These are phyloP conservation scores for Penicillium egyptiacum DNA, from an alignment of 495 filamentous ascomycete genomes.

Conservation along the genomic window DNA sequence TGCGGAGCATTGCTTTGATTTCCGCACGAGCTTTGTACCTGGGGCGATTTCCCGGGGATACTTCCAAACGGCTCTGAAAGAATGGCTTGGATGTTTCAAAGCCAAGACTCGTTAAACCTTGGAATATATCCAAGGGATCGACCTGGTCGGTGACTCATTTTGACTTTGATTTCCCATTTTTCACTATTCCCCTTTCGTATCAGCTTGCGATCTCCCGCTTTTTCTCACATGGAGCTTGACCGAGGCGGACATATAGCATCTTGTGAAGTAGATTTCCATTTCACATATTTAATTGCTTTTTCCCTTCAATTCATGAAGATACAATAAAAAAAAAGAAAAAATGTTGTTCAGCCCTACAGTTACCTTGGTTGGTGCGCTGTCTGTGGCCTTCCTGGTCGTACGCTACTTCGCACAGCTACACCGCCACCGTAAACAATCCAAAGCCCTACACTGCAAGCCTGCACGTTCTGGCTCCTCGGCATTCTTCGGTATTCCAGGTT, in stretches of 20 bases:
- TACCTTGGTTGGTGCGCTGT: conserved; percentile 21
- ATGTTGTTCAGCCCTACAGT: conserved; percentile 30
- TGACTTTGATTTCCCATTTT: not conserved
- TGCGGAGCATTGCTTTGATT: conserved; percentile 56
- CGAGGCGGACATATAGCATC: conserved; percentile 18
- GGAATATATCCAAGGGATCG: not conserved
- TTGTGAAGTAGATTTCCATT: not conserved
- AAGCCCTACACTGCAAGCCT: conserved; percentile 40
- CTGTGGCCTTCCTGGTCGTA: conserved; percentile 27
- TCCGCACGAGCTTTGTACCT: conserved; percentile 30
- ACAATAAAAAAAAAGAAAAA: not conserved
- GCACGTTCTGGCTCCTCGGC: conserved; percentile 17
- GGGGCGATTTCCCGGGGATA: conserved; percentile 34
- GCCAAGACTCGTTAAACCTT: conserved; percentile 1
- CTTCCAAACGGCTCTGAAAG: conserved; percentile 44
- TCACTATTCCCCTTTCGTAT: conserved; percentile 23
- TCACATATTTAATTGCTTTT: not conserved
- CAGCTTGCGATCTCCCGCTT: conserved; percentile 29
- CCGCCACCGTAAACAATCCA: conserved; percentile 33
- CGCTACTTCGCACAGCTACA: conserved; percentile 27
- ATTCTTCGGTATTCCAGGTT: conserved; percentile 37
- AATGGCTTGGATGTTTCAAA: conserved; percentile 50
- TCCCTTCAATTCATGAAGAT: conserved; percentile 6
- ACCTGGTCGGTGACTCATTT: not conserved
- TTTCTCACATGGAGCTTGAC: conserved; percentile 17